Evolutionary conservation across 2,329 filamentous ascomycete species (phyloP).

Genomic region (Aspergillus costaricaensis): DNA sequence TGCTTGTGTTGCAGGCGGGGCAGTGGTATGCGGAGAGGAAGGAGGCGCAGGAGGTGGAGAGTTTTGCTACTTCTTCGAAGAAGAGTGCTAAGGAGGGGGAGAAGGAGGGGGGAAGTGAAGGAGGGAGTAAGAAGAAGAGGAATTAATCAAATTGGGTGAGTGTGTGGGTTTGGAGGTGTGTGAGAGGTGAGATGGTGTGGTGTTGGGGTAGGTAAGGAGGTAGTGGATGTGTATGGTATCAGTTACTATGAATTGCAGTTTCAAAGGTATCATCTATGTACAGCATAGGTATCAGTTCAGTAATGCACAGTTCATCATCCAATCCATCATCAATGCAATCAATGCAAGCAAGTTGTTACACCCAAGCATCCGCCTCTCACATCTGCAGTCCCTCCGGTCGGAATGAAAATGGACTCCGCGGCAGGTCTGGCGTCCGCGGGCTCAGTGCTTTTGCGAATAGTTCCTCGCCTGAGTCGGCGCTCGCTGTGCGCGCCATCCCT

Average conservation of each 20-base stretch:
- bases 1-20: constrained; percentile 89
- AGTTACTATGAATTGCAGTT: not conserved
- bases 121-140: constrained; percentile 34
- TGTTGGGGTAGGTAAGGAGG: not conserved
- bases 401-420: constrained; percentile 76
- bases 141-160: too few relatives aligned
- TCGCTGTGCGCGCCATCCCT: constrained; percentile 35
- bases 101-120: constrained; percentile 22
- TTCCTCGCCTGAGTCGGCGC: constrained; percentile 68
- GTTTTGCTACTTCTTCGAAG: constrained; percentile 50
- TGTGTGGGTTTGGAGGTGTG: too few relatives aligned
- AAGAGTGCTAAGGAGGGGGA: constrained; percentile 39
- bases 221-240: constrained; percentile 7
- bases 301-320: not conserved
- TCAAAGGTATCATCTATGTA: not conserved
- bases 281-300: not conserved
- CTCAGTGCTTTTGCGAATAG: constrained; percentile 86
- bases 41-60: constrained; percentile 76
- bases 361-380: constrained; percentile 8
- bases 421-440: constrained; percentile 82
- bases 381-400: constrained; percentile 32
- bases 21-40: constrained; percentile 99
- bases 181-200: not conserved
- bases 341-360: too few relatives aligned
- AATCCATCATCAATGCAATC: too few relatives aligned